phyloP scores from a whole-genome alignment of 495 filamentous ascomycete genomes.

The Penicillium antarcticum region DNA sequence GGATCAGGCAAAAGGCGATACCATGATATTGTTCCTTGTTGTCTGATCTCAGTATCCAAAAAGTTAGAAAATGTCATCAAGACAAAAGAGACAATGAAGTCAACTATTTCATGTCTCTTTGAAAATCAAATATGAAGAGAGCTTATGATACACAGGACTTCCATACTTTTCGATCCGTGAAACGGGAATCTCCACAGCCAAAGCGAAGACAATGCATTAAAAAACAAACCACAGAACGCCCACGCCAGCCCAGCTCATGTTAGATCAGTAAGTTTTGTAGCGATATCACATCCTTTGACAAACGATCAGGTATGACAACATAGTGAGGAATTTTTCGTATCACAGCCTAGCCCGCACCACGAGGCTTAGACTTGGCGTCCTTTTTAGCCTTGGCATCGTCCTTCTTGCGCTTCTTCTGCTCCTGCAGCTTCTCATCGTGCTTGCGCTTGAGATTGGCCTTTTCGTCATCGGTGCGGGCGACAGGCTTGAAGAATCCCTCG shows the following conservation, averaged over 20 bases:
- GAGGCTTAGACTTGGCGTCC: slow-evolving; percentile 81
- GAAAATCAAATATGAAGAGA: slow-evolving; percentile 1
- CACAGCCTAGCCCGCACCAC: slow-evolving; percentile 53
- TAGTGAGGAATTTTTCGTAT: background rate
- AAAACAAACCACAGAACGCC: slow-evolving; percentile 8
- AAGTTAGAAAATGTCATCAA: background rate
- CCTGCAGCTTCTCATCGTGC: slow-evolving; percentile 81
- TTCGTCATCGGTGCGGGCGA: slow-evolving; percentile 84
- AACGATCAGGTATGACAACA: too few relatives aligned
- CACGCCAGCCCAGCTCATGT: slow-evolving; percentile 7
- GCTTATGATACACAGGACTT: slow-evolving; percentile 13
- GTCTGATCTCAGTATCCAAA: slow-evolving; percentile 11
- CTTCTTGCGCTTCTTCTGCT: slow-evolving; percentile 93
- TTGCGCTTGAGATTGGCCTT: slow-evolving; percentile 84
- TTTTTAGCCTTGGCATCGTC: slow-evolving; percentile 84
- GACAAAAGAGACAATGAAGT: background rate
- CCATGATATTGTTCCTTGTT: background rate
- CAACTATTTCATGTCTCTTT: background rate
- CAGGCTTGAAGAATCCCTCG: slow-evolving; percentile 96
- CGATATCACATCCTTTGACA: background rate
- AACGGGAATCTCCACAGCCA: background rate
- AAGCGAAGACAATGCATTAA: slow-evolving; percentile 5
- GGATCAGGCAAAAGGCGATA: slow-evolving; percentile 12
- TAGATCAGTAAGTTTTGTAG: slow-evolving; percentile 3
- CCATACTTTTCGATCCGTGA: slow-evolving; percentile 5